Evolutionary conservation across 441 rosid genomes (phyloP).

Genomic region (Francoa sonchifolia): DNA sequence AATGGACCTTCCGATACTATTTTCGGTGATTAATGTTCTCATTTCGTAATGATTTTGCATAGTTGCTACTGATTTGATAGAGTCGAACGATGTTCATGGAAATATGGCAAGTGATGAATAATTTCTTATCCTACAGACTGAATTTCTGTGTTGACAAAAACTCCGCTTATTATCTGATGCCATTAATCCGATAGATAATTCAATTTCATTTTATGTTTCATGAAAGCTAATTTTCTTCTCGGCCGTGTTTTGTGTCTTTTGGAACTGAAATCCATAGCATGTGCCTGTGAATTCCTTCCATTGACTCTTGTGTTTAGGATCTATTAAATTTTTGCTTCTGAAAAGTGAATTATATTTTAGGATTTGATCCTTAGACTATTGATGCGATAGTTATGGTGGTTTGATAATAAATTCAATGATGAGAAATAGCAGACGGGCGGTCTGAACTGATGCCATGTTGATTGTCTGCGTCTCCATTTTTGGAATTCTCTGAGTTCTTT

Average conservation of each 20-base stretch:
- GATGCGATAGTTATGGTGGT: not conserved
- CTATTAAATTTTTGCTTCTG: not conserved
- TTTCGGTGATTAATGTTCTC: not conserved
- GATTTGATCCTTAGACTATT: not conserved
- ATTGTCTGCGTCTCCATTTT: conserved; percentile 48
- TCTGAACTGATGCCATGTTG: conserved; percentile 89
- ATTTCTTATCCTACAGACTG: conserved; percentile 39
- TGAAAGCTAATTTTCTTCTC: too few species aligned
- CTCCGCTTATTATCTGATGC: conserved; percentile 22
- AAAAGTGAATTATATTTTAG: not conserved
- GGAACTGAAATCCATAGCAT: conserved; percentile 23
- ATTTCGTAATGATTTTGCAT: not conserved
- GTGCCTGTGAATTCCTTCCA: conserved; percentile 21
- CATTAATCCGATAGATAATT: too few species aligned
- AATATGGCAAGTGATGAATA: conserved; percentile 32
- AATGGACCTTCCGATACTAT: not conserved
- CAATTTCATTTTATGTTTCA: too few species aligned
- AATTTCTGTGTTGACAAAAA: conserved; percentile 24
- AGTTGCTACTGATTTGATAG: not conserved
- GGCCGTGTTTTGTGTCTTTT: not conserved
- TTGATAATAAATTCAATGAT: conserved; percentile 32
- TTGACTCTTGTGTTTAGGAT: conserved; percentile 33
- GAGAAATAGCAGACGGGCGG: conserved; percentile 91
- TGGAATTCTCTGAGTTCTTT: conserved; percentile 45
- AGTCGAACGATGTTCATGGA: not conserved